Base-by-base conservation (phyloP, 1,284 basidiomycete species). In the Boletellus deceptivus region DNA sequence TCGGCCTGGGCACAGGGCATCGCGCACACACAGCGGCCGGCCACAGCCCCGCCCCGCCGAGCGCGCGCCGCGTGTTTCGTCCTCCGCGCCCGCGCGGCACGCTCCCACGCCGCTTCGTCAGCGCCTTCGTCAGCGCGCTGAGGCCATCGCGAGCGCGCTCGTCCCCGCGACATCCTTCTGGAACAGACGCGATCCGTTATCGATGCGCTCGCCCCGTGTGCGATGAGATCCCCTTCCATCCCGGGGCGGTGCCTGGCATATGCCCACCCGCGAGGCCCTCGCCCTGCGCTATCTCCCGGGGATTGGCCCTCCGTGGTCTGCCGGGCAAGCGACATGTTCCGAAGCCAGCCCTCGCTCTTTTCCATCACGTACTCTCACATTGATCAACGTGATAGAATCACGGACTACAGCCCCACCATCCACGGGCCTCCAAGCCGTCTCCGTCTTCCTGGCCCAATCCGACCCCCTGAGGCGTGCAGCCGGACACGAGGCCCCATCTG, bases 1-100 rank as follows among this genome's bases (percentile, higher is more conserved):
- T 43, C 55, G 64, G 64, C 57, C 67, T 67, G 64, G 67, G 63
- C 54, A 41, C 24, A 68, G 63, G 63, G 63, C 36, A 31, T 33
- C 37, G 17, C 46, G 46, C 29, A 11, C 37, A 40, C 9, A 9
- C 34, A 6, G 17, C 6, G 14, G 29, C 27, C 41, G 41, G 27
- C 9, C 58, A 60, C 60, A 60, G 58, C 60, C 60, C 42, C 55
- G 49, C 42, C 57, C 3, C 33, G 34, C 18, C 13, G 24, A 42
- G 46, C 48, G 58, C 55, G 16, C 14, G 52, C 61, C 60, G 55
- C 62, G 62, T 61, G 60, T 65, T 61, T 61, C 64, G 55, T 43
- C 17, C 17, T 43, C 37, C 59, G 49, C 37, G 17, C 11, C 13
- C 13, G 17, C 29, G 17, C 35, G 1, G n/a, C 6, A 10, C 17